Percentiles rank a stretch among this genome's conserved stretches.
Evolutionary conservation across 2,329 filamentous ascomycete genomes (phyloP).

Genomic region (Albophoma yamanashiensis): DNA sequence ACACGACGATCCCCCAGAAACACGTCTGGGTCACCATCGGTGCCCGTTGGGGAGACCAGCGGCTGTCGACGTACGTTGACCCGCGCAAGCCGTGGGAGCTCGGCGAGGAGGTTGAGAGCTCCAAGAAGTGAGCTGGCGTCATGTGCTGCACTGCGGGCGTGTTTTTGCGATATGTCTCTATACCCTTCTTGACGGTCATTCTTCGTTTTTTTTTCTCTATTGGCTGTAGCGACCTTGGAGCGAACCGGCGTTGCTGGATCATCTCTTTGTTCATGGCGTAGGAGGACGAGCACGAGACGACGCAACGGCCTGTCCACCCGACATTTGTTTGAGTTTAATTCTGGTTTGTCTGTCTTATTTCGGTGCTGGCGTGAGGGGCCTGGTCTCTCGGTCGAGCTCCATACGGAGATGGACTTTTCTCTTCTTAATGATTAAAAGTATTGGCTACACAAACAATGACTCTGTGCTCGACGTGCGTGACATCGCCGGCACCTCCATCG

Average conservation of each 20-base stretch:
- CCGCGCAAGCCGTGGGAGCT: constrained; percentile 41
- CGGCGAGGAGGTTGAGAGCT: constrained; percentile 39
- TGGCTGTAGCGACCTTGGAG: constrained; percentile 2
- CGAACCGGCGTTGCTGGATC: constrained; percentile 5
- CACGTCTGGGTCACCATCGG: constrained; percentile 61
- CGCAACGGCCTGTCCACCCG: background rate
- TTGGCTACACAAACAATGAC: background rate
- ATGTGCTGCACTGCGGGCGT: constrained; percentile 8
- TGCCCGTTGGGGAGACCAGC: constrained; percentile 48
- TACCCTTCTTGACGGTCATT: background rate
- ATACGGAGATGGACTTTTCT: background rate
- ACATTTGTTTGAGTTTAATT: background rate
- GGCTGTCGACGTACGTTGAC: constrained; percentile 44
- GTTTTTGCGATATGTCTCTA: constrained; percentile 4
- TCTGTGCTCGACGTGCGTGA: background rate
- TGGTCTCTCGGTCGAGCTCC: background rate
- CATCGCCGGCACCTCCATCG: background rate
- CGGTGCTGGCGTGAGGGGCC: background rate
- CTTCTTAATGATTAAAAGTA: background rate
- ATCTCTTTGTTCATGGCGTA: constrained; percentile 5
- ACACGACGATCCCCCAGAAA: constrained; percentile 42
- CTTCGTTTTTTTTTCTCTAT: constrained; percentile 1
- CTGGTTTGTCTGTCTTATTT: background rate
- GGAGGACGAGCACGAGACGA: constrained; percentile 4
- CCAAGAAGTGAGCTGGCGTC: constrained; percentile 14